These are phyloP conservation scores for Hirschfeldia incana DNA, from an alignment of 345 rosid genomes.

Conservation along the genomic window DNA sequence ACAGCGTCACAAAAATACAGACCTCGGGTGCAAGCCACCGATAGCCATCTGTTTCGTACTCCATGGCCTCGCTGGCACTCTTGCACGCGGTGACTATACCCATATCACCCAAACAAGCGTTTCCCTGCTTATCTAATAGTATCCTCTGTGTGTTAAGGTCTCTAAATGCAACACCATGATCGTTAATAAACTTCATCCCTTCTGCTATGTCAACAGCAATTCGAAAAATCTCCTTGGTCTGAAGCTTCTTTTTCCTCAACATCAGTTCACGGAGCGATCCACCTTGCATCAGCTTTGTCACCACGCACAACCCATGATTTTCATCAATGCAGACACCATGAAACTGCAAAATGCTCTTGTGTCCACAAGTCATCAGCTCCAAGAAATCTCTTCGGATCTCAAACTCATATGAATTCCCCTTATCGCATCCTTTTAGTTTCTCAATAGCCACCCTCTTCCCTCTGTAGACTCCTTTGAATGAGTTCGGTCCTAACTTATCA, in stretches of 20 bases:
- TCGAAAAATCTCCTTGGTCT: slow-evolving; percentile 67
- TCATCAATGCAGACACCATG: slow-evolving; percentile 85
- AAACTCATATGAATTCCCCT: slow-evolving; percentile 81
- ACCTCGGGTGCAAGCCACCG: slow-evolving; percentile 99
- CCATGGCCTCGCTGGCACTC: slow-evolving; percentile 77
- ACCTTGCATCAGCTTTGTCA: slow-evolving; percentile 89
- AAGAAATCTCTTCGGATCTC: slow-evolving; percentile 80
- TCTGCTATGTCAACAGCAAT: slow-evolving; percentile 82
- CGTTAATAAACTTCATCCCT: slow-evolving; percentile 80
- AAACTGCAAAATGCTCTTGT: slow-evolving; percentile 78
- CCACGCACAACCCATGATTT: slow-evolving; percentile 85
- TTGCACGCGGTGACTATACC: slow-evolving; percentile 87
- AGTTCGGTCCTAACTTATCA: slow-evolving; percentile 66
- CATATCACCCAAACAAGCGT: slow-evolving; percentile 88
- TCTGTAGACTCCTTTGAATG: slow-evolving; percentile 72
- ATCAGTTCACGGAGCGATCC: slow-evolving; percentile 79
- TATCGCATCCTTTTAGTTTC: slow-evolving; percentile 94
- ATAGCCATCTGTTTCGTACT: slow-evolving; percentile 98
- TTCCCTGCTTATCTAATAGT: slow-evolving; percentile 77
- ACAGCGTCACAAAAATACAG: slow-evolving; percentile 35
- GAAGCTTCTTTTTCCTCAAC: slow-evolving; percentile 80
- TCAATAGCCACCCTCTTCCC: slow-evolving; percentile 82
- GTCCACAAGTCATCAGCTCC: slow-evolving; percentile 94
- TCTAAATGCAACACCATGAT: slow-evolving; percentile 75
- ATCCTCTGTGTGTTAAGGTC: slow-evolving; percentile 89